Conservation (phyloP, 2,329 filamentous ascomycete genomes). For the Graphilbum sp. region DNA sequence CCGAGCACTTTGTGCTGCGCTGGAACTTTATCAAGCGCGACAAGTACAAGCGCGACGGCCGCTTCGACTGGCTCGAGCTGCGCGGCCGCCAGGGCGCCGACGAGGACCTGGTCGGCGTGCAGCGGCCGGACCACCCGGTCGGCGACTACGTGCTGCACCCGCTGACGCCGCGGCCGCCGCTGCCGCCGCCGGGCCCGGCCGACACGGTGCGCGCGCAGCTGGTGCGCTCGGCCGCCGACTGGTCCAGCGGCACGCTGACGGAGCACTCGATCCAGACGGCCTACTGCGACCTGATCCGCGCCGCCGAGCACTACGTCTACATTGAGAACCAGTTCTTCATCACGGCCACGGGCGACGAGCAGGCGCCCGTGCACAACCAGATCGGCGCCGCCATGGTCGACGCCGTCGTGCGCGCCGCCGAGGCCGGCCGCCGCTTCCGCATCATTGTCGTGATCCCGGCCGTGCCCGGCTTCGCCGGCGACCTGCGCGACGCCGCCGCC, state of each 20-base stretch:
- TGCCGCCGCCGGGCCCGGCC: not conserved
- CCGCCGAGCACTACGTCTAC: conserved; percentile 85
- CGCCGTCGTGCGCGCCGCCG: conserved; percentile 63
- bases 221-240: conserved; percentile 80
- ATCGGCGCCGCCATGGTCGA: conserved; percentile 85
- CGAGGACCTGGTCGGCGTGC: conserved; percentile 76
- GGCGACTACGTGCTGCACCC: conserved; percentile 80
- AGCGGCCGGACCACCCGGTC: conserved; percentile 75
- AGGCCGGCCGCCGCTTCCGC: conserved; percentile 62
- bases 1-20: conserved; percentile 82
- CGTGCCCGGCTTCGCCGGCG: conserved; percentile 86
- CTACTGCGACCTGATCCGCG: conserved; percentile 69
- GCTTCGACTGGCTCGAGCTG: conserved; percentile 73
- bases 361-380: conserved; percentile 71
- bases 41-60: conserved; percentile 82
- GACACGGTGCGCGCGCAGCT: conserved; percentile 37
- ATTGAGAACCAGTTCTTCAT: conserved; percentile 99
- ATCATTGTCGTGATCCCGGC: conserved; percentile 84
- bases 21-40: conserved; percentile 97
- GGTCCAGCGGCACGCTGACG: conserved; percentile 77
- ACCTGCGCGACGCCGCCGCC: conserved; percentile 68
- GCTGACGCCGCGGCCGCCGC: conserved; percentile 45
- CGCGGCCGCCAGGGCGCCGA: conserved; percentile 60
- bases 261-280: conserved; percentile 82
- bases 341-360: conserved; percentile 79